A percentile compares a stretch with the other conserved stretches of the same genome.
phyloP scores from a whole-genome alignment of 768 basidiomycete genomes.

The Termitomyces sp. region DNA sequence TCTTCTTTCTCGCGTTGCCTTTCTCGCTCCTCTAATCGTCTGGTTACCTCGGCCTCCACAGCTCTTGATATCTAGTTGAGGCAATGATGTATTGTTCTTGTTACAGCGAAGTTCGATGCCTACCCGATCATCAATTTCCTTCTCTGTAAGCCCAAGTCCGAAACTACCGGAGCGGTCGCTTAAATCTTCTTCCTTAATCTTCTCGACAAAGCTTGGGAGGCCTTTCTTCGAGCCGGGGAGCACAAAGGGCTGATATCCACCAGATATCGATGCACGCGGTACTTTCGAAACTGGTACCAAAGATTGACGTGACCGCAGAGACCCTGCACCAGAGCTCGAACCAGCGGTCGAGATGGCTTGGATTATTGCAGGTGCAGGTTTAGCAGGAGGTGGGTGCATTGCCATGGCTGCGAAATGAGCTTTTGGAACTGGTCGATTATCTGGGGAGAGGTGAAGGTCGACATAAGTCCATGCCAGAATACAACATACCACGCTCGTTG shows the following conservation, averaged over 20 bases:
- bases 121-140: constrained; percentile 73
- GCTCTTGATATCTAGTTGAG: constrained; percentile 56
- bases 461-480: background rate
- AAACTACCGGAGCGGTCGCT: constrained; percentile 27
- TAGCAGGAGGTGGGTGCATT: constrained; percentile 37
- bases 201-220: constrained; percentile 15
- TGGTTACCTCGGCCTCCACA: constrained; percentile 69
- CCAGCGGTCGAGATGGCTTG: constrained; percentile 33
- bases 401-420: constrained; percentile 59
- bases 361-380: constrained; percentile 40
- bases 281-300: constrained; percentile 31
- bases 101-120: constrained; percentile 5
- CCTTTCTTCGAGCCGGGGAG: constrained; percentile 19
- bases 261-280: constrained; percentile 28
- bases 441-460: constrained; percentile 23
- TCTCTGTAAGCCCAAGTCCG: constrained; percentile 47
- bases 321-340: constrained; percentile 19
- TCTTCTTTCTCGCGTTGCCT: constrained; percentile 32
- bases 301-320: constrained; percentile 25
- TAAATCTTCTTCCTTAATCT: constrained; percentile 19
- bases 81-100: background rate
- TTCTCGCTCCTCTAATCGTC: constrained; percentile 52
- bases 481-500: constrained; percentile 62
- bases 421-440: constrained; percentile 53
- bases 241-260: constrained; percentile 32